Base-by-base conservation (phyloP, 2,329 filamentous ascomycete species). In the Scorias spongiosa region DNA sequence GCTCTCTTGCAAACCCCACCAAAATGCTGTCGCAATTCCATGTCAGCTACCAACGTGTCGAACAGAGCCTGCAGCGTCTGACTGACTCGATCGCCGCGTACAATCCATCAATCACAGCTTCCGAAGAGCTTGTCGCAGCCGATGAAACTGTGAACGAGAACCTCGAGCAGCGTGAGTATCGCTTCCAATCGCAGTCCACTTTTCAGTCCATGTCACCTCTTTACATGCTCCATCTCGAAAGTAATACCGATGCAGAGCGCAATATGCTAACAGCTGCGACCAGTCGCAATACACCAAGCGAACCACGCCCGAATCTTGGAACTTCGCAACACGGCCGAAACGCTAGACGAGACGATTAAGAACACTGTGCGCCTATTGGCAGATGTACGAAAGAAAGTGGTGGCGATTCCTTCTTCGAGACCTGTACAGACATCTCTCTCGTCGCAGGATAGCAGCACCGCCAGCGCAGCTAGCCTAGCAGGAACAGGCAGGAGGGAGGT, bases 41-140 rank as follows among this genome's bases (percentile, higher is more conserved):
- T 28, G 51, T 57, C 11, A 66, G 63, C 47, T 69, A 69, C 48
- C 58, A 66, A 50, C 63, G 67, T 47, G 57, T 71, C 38, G 67
- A 71, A 45, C 57, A 60, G 42, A 66, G 66, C 5, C 67, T 93
- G 15, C 72, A 74, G 10, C 76, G 68, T 26, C 69, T 93, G 29
- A 80, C 87, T 52, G 82, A 87, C 59, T 88, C 84, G 0, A 81
- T 93, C 49, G 73, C 83, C 5, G 83, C 85, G 50, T 89, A 88
- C 64, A 85, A 87, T 55, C 84, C 85, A 0, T 84, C 81, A 6
- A 67, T 75, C 4, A 63, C 70, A 30, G 75, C 80, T 20, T 82
- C 81, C 5, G 67, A 75, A 45, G 81, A 87, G 49, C 75, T 93
- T 9, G 68, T 82, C 14, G 67, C 70, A 7, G 84, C 84, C 18